phyloP scores from a whole-genome alignment of 768 basidiomycete species.

The Lactarius akahatsu region DNA sequence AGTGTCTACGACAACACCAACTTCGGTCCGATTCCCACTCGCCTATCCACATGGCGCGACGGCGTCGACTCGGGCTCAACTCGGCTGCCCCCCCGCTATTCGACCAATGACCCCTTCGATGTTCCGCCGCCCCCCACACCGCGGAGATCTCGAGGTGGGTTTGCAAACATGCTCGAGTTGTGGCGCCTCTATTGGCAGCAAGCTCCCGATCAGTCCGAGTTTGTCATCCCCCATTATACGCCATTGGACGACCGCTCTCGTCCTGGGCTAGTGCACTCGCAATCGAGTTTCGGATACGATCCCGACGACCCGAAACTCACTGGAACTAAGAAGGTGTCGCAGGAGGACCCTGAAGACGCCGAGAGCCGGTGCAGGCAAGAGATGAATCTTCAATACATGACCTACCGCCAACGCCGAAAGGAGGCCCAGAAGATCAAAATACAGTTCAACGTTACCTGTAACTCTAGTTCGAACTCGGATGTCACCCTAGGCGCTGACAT shows the following conservation, averaged over 20 bases:
- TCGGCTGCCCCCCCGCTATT: slow-evolving; percentile 23
- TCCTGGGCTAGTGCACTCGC: slow-evolving; percentile 12
- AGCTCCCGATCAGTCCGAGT: slow-evolving; percentile 19
- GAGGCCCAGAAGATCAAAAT: slow-evolving; percentile 63
- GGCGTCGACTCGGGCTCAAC: neutral
- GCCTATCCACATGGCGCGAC: slow-evolving; percentile 33
- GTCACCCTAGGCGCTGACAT: slow-evolving; percentile 1
- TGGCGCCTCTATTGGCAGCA: slow-evolving; percentile 26
- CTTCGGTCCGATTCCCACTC: slow-evolving; percentile 6
- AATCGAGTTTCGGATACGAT: slow-evolving; percentile 40
- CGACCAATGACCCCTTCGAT: slow-evolving; percentile 16
- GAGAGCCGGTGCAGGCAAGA: slow-evolving; percentile 48
- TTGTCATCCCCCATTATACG: slow-evolving; percentile 11
- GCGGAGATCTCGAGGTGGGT: slow-evolving; percentile 25
- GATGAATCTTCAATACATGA: slow-evolving; percentile 53
- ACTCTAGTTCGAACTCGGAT: neutral
- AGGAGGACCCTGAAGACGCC: slow-evolving; percentile 60
- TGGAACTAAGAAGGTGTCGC: slow-evolving; percentile 48
- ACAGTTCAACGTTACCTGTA: slow-evolving; percentile 74
- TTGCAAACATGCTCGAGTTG: slow-evolving; percentile 27
- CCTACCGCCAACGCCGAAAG: slow-evolving; percentile 65
- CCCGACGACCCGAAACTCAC: slow-evolving; percentile 72
- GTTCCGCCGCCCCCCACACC: slow-evolving; percentile 9
- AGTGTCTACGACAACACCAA: slow-evolving; percentile 38
- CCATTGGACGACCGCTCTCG: neutral